A percentile compares a stretch with the other conserved stretches of the same genome.
These are phyloP conservation scores for Globisporangium camurandrum DNA, from an alignment of 352 stramenopile genomes.

Conservation along the genomic window DNA sequence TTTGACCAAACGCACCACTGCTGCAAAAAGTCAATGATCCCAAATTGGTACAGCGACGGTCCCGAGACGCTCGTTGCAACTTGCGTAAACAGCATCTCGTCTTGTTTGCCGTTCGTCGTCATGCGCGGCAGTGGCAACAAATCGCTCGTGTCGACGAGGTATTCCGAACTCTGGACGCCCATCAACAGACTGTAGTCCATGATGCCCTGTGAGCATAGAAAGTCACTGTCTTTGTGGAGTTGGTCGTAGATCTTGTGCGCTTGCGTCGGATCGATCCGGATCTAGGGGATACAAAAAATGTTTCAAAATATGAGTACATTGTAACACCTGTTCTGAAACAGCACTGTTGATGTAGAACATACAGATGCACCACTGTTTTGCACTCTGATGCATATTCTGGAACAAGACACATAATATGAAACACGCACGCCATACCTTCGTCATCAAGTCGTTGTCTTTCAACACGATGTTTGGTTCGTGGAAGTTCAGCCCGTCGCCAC, in stretches of 20 bases:
- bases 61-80: conserved; percentile 79
- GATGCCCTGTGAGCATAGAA: conserved; percentile 84
- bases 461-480: conserved; percentile 86
- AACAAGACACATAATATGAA: background rate
- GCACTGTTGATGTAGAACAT: background rate
- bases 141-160: conserved; percentile 79
- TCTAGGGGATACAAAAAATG: conserved; percentile 18
- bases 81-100: conserved; percentile 67
- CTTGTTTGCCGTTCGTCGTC: conserved; percentile 27
- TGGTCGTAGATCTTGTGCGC: conserved; percentile 83
- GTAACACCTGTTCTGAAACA: background rate
- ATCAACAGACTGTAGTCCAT: conserved; percentile 92
- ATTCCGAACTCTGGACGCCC: conserved; percentile 86
- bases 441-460: conserved; percentile 88
- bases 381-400: background rate
- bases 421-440: conserved; percentile 35
- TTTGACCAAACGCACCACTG: conserved; percentile 53
- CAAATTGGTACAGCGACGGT: conserved; percentile 86
- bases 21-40: conserved; percentile 90
- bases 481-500: conserved; percentile 79
- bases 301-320: background rate
- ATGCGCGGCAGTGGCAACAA: conserved; percentile 24
- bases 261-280: conserved; percentile 70
- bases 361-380: no score
- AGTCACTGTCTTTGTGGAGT: conserved; percentile 85